Base-by-base conservation (phyloP, 345 rosid species). In the Garcia nutans region DNA sequence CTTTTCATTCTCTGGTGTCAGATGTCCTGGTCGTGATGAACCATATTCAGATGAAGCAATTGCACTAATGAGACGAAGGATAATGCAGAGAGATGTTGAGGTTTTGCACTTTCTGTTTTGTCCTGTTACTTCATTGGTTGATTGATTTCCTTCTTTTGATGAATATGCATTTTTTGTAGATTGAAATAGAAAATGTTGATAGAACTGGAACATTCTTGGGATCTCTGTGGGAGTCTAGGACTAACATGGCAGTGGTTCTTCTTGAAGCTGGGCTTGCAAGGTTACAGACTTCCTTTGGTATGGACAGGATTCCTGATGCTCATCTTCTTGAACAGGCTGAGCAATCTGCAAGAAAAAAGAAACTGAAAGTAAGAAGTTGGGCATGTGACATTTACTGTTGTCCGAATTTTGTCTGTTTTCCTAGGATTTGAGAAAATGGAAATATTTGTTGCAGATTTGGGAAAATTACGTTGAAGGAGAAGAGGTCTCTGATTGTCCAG, bases 381-480 rank as follows among this genome's bases (percentile, higher is more conserved):
- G 15, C 24, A 33, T 72, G 10, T 68, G n/a, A 5, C 24, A n/a
- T 54, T 23, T 55, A 13, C 60, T 50, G 26, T 22, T 31, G 2
- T 55, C 62, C 47, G 68, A 23, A 11, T 61, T 24, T 58, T 47
- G 26, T 31, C 33, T 9, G 31, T 73, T 6, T 62, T n/a, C 77
- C 65, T 28, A 70, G 1, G 5, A 50, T 24, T 5, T 24, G 37
- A 44, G 19, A 45, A 26, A 15, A 23, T 57, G 50, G 65, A 54
- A 61, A 70, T 62, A 2, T 12, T 74, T 50, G 72, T 74, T 79
- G 63, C 86, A 96, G 99, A 82, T 93, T 52, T 96, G 99, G 99
- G 98, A 93, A 86, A 94, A 92, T 44, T 93, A 87, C 85, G 98
- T 96, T 62, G 99, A 96, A 89, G 99, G 99, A 80, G 97, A 92